phyloP scores from a whole-genome alignment of 768 basidiomycete genomes.

The Trametes sanguinea region DNA sequence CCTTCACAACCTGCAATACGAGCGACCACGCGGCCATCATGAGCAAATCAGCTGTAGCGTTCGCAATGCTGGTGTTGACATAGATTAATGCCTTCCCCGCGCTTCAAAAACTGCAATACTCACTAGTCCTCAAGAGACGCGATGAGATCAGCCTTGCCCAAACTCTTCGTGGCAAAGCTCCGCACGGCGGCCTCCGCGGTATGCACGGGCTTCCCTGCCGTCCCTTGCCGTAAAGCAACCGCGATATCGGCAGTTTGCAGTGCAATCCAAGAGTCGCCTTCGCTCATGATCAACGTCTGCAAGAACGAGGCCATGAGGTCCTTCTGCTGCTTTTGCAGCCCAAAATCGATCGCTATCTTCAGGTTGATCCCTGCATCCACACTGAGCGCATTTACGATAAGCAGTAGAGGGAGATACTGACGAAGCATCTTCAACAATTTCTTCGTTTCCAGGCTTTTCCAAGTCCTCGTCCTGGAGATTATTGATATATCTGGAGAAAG shows the following conservation, averaged over 20 bases:
- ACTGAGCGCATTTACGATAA: not conserved
- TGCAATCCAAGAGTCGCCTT: slow-evolving; percentile 89
- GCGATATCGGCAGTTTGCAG: slow-evolving; percentile 68
- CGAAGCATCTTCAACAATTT: slow-evolving; percentile 76
- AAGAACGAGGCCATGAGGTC: slow-evolving; percentile 90
- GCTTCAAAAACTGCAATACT: slow-evolving; percentile 32
- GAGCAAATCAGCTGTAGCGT: slow-evolving; percentile 83
- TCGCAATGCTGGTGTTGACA: slow-evolving; percentile 62
- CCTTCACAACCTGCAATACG: slow-evolving; percentile 57
- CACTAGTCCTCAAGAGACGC: slow-evolving; percentile 90
- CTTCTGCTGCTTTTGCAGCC: slow-evolving; percentile 76
- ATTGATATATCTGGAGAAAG: slow-evolving; percentile 91
- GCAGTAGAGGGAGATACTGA: slow-evolving; percentile 38
- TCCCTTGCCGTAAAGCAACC: slow-evolving; percentile 67
- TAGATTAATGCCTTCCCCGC: not conserved
- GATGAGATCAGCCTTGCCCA: slow-evolving; percentile 76
- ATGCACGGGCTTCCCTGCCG: slow-evolving; percentile 71
- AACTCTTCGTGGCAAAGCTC: slow-evolving; percentile 83
- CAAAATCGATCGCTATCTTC: slow-evolving; percentile 90
- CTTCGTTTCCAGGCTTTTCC: slow-evolving; percentile 62
- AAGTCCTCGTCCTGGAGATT: slow-evolving; percentile 83
- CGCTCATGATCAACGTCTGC: slow-evolving; percentile 95
- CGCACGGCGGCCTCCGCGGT: slow-evolving; percentile 76
- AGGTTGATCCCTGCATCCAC: slow-evolving; percentile 65
- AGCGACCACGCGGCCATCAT: slow-evolving; percentile 82